Evolutionary conservation across 257 asterid species (phyloP).

Genomic region (Verbena officinalis): DNA sequence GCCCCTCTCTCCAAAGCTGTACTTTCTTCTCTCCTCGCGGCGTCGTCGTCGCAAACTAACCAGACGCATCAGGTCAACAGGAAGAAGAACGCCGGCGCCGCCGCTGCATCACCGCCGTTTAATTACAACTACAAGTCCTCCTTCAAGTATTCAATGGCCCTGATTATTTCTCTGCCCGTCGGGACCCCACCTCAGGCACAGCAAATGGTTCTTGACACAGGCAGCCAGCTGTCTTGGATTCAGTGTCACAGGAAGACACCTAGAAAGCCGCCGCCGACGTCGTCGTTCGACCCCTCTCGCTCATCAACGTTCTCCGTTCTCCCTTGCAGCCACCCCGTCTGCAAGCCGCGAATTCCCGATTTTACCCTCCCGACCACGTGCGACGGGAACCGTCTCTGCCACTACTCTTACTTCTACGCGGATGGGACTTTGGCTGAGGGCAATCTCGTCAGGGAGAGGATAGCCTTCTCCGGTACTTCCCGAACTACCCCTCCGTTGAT

Average conservation of each 20-base stretch:
- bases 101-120: constrained; percentile 32
- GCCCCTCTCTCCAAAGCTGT: constrained; percentile 39
- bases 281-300: constrained; percentile 76
- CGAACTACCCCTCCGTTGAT: constrained; percentile 71
- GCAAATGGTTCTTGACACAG: constrained; percentile 86
- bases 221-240: constrained; percentile 93
- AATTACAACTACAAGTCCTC: constrained; percentile 47
- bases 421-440: constrained; percentile 94
- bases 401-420: constrained; percentile 81
- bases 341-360: constrained; percentile 85
- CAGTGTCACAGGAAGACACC: constrained; percentile 63
- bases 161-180: constrained; percentile 73
- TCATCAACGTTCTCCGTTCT: constrained; percentile 75
- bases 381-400: constrained; percentile 76
- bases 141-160: constrained; percentile 78
- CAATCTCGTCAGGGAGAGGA: constrained; percentile 68
- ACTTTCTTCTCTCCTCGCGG: constrained; percentile 33
- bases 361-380: constrained; percentile 83
- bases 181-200: constrained; percentile 92
- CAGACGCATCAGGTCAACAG: not conserved
- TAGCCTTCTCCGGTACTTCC: constrained; percentile 59
- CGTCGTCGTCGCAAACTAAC: too few species aligned
- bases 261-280: constrained; percentile 39
- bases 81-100: constrained; percentile 6
- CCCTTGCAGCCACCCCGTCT: constrained; percentile 72